Evolutionary conservation across 441 rosid species (phyloP), one percentile per base, ranked within the genome.

Genomic region (Hura crepitans): DNA sequence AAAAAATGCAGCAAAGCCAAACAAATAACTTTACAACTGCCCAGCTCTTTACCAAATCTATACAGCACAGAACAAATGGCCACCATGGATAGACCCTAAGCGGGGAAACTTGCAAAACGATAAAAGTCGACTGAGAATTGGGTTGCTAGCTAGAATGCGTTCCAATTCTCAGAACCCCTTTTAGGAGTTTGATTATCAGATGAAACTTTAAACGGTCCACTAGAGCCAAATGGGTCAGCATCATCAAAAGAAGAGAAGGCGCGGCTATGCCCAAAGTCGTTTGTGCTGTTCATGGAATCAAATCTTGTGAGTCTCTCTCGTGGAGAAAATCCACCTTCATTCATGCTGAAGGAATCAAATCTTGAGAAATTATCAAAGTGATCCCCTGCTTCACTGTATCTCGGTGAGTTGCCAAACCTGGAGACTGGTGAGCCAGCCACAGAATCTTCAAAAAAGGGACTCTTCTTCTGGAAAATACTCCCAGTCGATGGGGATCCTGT

Each of bases 201-300:
- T 23, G 93, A 85, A 76, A 92, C 97, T 81, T 90, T 94, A 74
- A 94, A 94, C 5, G 97, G 94, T 54, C 89, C 97, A n/a, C 88
- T 80, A 63, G 97, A 85, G 71, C 97, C 97, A 18, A 95, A 95
- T 5, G 96, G 96, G 65, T 92, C 97, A 2, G 86, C 71, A 51
- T 92, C 97, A 53, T 95, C 97, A 55, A 89, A 95, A 33, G 97
- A 86, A 27, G 83, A 83, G 82, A 84, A 90, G 50, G 78, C 83
- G 45, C 77, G 82, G 30, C 79, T 75, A 51, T 83, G 82, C 57
- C 89, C 88, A n/a, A 83, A 87, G 80, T 92, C 96, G 63, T 84
- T 85, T 54, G 87, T 73, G 80, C 97, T 93, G 80, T 70, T 89
- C 22, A 85, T 79, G 81, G 98, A 91, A 81, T 91, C 95, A 66